Evolutionary conservation across 2,329 filamentous ascomycete genomes (phyloP), one percentile per base, ranked within the genome.

Genomic region (Hirsutella thompsonii): DNA sequence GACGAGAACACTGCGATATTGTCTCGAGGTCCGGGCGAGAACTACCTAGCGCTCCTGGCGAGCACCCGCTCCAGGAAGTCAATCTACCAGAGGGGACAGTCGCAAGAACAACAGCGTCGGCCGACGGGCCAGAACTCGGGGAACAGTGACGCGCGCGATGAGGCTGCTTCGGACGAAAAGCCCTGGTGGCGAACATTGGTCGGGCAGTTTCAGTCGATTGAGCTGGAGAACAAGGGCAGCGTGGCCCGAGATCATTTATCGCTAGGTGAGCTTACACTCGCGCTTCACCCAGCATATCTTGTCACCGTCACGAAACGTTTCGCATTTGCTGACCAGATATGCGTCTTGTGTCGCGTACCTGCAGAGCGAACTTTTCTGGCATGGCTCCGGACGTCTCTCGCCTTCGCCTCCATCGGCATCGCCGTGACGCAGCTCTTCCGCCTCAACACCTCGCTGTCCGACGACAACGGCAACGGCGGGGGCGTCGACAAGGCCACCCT

Each of bases 391-490:
- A 92, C 85, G 3, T 88, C 82, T 2, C 72, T 92, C 29, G 79
- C 82, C 20, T 92, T 92, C 54, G 83, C 84, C 10, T 83, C 76
- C 28, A 90, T 92, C 49, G 85, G 85, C 43, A 83, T 92, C 44
- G 85, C 83, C 35, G 74, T 92, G 33, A 90, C 85, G 1, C 85
- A 92, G 58, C 75, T 92, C 37, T 90, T 92, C 64, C 81, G 85
- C 20, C 76, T 92, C 43, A 89, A 89, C 64, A 83, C 79, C 0
- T 72, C 76, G 8, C 64, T 83, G 33, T 54, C 62, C 19, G 51
- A 56, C 32, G 28, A 55, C 32, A 14, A 46, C 50, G 34, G 55
- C 32, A 4, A 45, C 50, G 21, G 47, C 42, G 30, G 50, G 19
- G 56, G 62, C 33, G 53, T 56, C 23, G 59, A 59, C 42, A 55